phyloP scores from a whole-genome alignment of 768 basidiomycete genomes.

The Suillus plorans region DNA sequence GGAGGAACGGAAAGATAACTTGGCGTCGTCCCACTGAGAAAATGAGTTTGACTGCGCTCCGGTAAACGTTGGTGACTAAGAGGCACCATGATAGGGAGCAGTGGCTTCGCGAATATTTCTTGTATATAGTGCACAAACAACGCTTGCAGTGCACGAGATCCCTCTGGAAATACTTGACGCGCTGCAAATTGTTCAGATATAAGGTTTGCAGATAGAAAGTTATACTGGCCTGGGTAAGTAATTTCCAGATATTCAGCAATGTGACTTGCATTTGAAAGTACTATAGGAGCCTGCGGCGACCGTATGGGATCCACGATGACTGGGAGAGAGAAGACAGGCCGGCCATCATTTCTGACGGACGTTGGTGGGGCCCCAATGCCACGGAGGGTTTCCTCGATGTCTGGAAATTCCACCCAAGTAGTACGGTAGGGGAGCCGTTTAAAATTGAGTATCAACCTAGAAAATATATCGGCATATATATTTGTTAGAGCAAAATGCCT shows the following conservation, averaged over 20 bases:
- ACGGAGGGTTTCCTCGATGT: constrained; percentile 61
- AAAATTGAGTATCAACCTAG: constrained; percentile 73
- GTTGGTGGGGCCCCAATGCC: constrained; percentile 61
- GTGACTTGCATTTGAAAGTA: constrained; percentile 56
- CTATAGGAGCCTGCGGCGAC: constrained; percentile 43
- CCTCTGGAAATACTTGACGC: constrained; percentile 69
- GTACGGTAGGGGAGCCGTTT: constrained; percentile 72
- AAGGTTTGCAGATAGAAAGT: neutral
- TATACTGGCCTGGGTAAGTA: constrained; percentile 44
- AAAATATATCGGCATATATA: neutral
- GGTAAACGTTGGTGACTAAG: constrained; percentile 63
- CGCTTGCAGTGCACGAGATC: constrained; percentile 63
- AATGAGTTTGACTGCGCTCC: constrained; percentile 52
- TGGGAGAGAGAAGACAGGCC: constrained; percentile 66
- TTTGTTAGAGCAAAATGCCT: constrained; percentile 7
- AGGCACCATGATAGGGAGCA: constrained; percentile 70
- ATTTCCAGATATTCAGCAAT: constrained; percentile 76
- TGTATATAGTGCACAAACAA: constrained; percentile 72
- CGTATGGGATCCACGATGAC: constrained; percentile 61
- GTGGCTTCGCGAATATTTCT: constrained; percentile 61
- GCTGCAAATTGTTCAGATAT: constrained; percentile 26
- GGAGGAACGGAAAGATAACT: constrained; percentile 31
- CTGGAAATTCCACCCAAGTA: constrained; percentile 66
- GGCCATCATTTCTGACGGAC: constrained; percentile 51
- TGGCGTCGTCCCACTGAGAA: constrained; percentile 28